Evolutionary conservation across 768 basidiomycete genomes (phyloP), one percentile per base, ranked within the genome.

Genomic region (Lactarius deliciosus): DNA sequence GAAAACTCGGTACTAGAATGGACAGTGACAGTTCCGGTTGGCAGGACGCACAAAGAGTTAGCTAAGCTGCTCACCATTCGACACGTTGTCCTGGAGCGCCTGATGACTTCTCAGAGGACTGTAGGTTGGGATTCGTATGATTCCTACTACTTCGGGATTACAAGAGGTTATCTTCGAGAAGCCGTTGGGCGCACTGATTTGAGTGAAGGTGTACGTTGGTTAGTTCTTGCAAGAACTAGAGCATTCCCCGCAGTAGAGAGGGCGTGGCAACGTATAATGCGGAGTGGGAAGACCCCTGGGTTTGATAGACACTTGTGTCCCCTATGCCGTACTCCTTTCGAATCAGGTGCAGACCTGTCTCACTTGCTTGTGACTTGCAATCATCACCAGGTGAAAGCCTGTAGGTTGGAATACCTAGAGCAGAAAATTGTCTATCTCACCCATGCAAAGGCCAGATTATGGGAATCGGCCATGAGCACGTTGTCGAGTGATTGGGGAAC

Each of bases 1-100:
- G 32, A 32, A 1, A 8, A 34, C 8, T 9, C 2, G 34, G 1
- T 0, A 2, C 34, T 34, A 8, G 34, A 34, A 34, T 1, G 9
- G 7, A 34, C 34, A 9, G 8, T 34, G 34, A 34, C 8, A 34
- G 1, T 1, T 34, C 45, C 45, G 0, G 3, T 10, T n/a, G 45
- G 45, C 7, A 45, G 45, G 9, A 45, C 45, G 36, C 3, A 3
- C 2, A 8, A 8, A 10, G 45, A n/a, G 20, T 9, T 4, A 0
- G 0, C 0, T 7, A 9, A n/a, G 4, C 0, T 45, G 1, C 20
- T n/a, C 45, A 7, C 3, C 1, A 20, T 58, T 22, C 20, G 11
- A 5, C 34, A 58, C n/a, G 22, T 38, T 0, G 38, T 58, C 6
- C n/a, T 58, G n/a, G 57, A 58, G 11, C 2, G 57, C 0, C 5